phyloP scores from a whole-genome alignment of 2,329 filamentous ascomycete genomes.

The Akanthomyces muscarius region DNA sequence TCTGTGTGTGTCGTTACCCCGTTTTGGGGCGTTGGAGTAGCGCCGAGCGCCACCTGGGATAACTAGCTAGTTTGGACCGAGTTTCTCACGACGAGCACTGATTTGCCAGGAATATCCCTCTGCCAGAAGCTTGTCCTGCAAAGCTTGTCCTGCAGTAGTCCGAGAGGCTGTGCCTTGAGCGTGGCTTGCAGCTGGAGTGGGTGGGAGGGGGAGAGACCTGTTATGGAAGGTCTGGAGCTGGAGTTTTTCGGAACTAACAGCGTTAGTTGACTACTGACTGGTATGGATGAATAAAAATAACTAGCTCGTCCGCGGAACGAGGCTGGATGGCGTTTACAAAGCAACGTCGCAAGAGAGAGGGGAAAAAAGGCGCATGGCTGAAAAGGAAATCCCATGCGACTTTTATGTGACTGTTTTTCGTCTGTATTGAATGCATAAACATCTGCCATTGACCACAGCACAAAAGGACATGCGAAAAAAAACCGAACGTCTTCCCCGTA shows the following conservation, averaged over 20 bases:
- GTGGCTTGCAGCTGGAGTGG: background rate
- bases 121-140: background rate
- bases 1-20: background rate
- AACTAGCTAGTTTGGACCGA: background rate
- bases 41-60: background rate
- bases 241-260: background rate
- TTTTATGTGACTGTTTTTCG: background rate
- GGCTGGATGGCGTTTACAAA: background rate
- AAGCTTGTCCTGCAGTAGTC: constrained; percentile 6
- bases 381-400: background rate
- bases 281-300: background rate
- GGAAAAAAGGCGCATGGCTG: background rate
- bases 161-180: background rate
- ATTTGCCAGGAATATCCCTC: constrained; percentile 8
- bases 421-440: background rate
- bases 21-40: constrained; percentile 7
- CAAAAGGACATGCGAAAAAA: background rate
- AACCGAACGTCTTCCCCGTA: background rate
- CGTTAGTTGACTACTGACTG: too few species aligned
- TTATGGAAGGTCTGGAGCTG: constrained; percentile 2
- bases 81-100: background rate
- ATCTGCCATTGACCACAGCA: background rate
- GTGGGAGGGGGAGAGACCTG: background rate
- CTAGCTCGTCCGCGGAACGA: background rate
- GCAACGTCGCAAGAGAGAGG: background rate